Evolutionary conservation across 2,329 filamentous ascomycete genomes (phyloP), one percentile per base, ranked within the genome.

Genomic region (Aspergillus sp.): DNA sequence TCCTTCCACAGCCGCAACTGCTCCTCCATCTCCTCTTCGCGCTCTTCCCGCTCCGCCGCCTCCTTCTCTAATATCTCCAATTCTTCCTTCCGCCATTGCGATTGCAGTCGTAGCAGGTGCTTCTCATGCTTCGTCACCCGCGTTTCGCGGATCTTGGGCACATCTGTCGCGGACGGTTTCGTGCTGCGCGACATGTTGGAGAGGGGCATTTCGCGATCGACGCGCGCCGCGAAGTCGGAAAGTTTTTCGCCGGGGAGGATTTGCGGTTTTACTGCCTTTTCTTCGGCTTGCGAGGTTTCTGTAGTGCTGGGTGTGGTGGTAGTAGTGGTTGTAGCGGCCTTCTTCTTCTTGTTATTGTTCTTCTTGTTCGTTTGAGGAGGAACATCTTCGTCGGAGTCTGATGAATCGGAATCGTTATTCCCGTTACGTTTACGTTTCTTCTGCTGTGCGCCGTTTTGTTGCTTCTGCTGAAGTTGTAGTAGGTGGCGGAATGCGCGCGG

Each of bases 401-500:
- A 21, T 2, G 47, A 17, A 6, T 23, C 21, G 23, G 6, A 15
- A 13, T 70, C 66, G 5, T 57, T 66, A 54, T 65, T 65, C 8
- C 68, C 42, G 21, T 23, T 69, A 3, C 73, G 70, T 66, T 83
- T 84, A 50, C 81, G 80, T 68, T 84, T 85, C 67, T 82, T 82
- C 21, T 71, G 75, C 23, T 77, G 77, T 32, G 68, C 61, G 2
- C 88, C 56, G 48, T 8, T 83, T 13, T 36, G 10, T 36, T 36
- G 32, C 11, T 36, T 13, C 11, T 36, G 32, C 42, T 88, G 85
- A 66, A 88, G 85, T 36, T 90, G 87, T 90, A 98, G 95, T 63
- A 98, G 79, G 11, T 92, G 88, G 63, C 86, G 86, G 76, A 99
- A 99, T 1, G 90, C 91, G 66, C 91, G 90, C 0, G 95, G 95